These are phyloP conservation scores for Adiantum capillusveneris DNA, from an alignment of 75 land plant species.

Conservation along the genomic window DNA sequence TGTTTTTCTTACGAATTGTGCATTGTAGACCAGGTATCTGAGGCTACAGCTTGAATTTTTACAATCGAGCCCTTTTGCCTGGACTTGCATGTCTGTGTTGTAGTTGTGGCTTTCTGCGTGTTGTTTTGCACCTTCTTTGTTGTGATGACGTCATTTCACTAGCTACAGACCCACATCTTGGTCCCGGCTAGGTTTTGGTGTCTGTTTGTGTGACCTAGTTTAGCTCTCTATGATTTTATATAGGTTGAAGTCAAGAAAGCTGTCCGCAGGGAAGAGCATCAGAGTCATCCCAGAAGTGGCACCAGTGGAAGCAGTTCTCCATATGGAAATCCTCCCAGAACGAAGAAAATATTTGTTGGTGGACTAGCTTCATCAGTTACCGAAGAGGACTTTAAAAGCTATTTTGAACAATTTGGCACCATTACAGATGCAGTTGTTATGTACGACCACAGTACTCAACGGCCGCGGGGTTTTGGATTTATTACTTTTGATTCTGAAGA, in stretches of 20 bases:
- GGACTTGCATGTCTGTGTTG: no score
- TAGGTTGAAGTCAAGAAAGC: slow-evolving; percentile 46
- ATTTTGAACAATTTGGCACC: slow-evolving; percentile 72
- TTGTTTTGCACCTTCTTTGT: no score
- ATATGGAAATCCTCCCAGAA: slow-evolving; percentile 24
- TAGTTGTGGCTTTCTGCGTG: no score
- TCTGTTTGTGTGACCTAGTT: no score
- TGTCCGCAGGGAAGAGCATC: slow-evolving; percentile 42
- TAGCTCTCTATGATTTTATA: neutral
- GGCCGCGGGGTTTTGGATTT: slow-evolving; percentile 92
- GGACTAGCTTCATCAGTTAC: slow-evolving; percentile 61
- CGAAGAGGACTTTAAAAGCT: slow-evolving; percentile 69
- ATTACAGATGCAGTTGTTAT: slow-evolving; percentile 86
- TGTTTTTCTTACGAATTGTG: no score
- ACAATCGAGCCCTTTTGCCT: no score
- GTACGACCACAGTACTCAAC: slow-evolving; percentile 72
- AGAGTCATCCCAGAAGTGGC: slow-evolving; percentile 19
- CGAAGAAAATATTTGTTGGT: slow-evolving; percentile 86
- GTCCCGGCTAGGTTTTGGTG: no score
- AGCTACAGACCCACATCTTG: no score
- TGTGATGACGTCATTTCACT: no score
- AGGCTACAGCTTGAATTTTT: no score
- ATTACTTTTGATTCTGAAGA: slow-evolving; percentile 82
- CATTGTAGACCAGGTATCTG: no score
- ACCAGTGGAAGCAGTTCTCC: slow-evolving; percentile 1